These are phyloP conservation scores for Solanum medicagineum DNA, from an alignment of 257 asterid genomes.

Conservation along the genomic window DNA sequence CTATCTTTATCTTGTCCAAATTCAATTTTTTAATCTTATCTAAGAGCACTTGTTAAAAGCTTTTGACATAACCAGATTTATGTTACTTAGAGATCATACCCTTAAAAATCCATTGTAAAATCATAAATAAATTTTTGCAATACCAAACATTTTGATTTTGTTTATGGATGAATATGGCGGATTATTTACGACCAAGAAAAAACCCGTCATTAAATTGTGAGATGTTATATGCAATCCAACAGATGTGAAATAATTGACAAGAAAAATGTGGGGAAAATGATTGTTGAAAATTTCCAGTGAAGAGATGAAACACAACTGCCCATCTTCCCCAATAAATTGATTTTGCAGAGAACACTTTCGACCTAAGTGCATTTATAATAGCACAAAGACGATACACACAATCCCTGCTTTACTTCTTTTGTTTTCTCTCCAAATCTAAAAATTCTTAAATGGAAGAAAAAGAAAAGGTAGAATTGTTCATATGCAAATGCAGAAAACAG, in stretches of 20 bases:
- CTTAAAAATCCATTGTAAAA: too few species aligned
- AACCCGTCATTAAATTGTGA: too few species aligned
- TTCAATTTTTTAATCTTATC: too few species aligned
- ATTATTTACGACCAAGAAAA: too few species aligned
- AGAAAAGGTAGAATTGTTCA: not conserved
- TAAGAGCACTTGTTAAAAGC: too few species aligned
- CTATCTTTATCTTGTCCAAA: too few species aligned
- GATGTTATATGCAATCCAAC: too few species aligned
- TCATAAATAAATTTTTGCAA: too few species aligned
- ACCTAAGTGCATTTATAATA: conserved; percentile 22
- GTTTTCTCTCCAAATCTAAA: not conserved
- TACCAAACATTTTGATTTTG: too few species aligned
- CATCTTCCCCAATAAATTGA: conserved; percentile 25
- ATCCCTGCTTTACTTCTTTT: conserved; percentile 14
- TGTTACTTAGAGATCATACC: too few species aligned
- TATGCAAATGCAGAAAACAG: not conserved
- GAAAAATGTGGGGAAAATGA: conserved; percentile 33
- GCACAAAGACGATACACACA: conserved; percentile 43
- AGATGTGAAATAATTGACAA: not conserved
- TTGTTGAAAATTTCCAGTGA: conserved; percentile 39
- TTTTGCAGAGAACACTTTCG: conserved; percentile 47
- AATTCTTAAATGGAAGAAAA: not conserved
- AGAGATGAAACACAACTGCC: conserved; percentile 42
- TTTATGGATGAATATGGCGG: too few species aligned
- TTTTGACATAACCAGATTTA: too few species aligned